Percentiles rank a stretch among this genome's conserved stretches.
These are phyloP conservation scores for Saturnispora hagleri DNA, from an alignment of 805 yeast genomes.

Conservation along the genomic window DNA sequence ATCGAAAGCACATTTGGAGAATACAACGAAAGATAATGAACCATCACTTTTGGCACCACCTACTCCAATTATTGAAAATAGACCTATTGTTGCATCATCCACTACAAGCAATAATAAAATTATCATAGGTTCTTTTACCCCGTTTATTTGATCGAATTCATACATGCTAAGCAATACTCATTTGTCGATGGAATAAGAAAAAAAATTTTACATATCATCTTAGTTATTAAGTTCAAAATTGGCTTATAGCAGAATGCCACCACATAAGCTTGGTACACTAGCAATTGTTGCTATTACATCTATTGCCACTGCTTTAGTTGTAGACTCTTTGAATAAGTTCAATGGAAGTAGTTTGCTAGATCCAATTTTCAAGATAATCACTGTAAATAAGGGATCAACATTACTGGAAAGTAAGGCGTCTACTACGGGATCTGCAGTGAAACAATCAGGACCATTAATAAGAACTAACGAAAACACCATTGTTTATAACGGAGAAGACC, in stretches of 20 bases:
- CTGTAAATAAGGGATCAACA: not conserved
- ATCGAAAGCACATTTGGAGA: not conserved
- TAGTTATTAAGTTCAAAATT: not conserved
- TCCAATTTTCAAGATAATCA: not conserved
- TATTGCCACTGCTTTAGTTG: conserved; percentile 2
- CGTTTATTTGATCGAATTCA: not conserved
- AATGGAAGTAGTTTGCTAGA: not conserved
- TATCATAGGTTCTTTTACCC: conserved; percentile 13
- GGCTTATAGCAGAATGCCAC: not conserved
- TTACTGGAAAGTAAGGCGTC: not conserved
- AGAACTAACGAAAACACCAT: conserved; percentile 12
- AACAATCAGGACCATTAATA: not conserved
- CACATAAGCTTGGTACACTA: not conserved
- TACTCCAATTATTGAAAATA: not conserved
- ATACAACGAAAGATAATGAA: not conserved
- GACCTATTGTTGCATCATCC: conserved; percentile 11
- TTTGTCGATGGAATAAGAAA: not conserved
- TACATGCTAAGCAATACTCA: not conserved
- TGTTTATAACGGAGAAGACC: conserved; percentile 4
- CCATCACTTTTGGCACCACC: not conserved
- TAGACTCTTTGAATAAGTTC: conserved; percentile 2
- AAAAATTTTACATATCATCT: not conserved
- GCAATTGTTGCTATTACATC: not conserved
- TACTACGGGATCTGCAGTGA: not conserved
- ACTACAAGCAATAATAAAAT: conserved; percentile 10